Evolutionary conservation across 768 basidiomycete species (phyloP).

Genomic region (Boletus barrowsii): DNA sequence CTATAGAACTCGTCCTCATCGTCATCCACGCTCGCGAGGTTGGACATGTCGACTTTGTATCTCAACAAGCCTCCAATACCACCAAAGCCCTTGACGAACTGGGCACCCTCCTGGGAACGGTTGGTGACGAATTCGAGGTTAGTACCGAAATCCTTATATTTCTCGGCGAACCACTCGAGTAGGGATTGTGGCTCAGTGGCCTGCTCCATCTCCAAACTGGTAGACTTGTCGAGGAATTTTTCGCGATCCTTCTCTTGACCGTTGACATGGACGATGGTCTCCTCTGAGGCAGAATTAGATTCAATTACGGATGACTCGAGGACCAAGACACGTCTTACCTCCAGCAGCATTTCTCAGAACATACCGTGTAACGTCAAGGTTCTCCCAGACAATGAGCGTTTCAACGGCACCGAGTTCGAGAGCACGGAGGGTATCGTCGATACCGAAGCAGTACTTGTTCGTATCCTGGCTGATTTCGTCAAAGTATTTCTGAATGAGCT

Average conservation of each 20-base stretch:
- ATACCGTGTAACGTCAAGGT: conserved; percentile 87
- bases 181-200: conserved; percentile 75
- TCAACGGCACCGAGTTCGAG: conserved; percentile 96
- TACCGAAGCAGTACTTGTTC: conserved; percentile 94
- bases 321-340: conserved; percentile 44
- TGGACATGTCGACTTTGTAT: conserved; percentile 96
- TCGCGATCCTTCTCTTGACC: conserved; percentile 92
- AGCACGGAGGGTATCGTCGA: conserved; percentile 94
- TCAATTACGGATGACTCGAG: background rate
- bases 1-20: conserved; percentile 85
- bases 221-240: conserved; percentile 94
- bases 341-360: conserved; percentile 88
- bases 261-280: conserved; percentile 74
- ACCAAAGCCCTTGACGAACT: conserved; percentile 98
- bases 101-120: conserved; percentile 93
- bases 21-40: conserved; percentile 70
- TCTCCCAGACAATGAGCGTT: conserved; percentile 98
- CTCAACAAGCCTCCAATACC: conserved; percentile 94
- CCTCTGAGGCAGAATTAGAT: conserved; percentile 50
- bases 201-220: conserved; percentile 95
- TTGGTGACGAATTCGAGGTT: conserved; percentile 96
- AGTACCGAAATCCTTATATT: conserved; percentile 97
- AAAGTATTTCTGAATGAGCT: conserved; percentile 95
- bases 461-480: conserved; percentile 99
- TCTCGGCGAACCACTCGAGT: conserved; percentile 98